phyloP scores from a whole-genome alignment of 2,329 filamentous ascomycete species.

The Alternaria rosae region DNA sequence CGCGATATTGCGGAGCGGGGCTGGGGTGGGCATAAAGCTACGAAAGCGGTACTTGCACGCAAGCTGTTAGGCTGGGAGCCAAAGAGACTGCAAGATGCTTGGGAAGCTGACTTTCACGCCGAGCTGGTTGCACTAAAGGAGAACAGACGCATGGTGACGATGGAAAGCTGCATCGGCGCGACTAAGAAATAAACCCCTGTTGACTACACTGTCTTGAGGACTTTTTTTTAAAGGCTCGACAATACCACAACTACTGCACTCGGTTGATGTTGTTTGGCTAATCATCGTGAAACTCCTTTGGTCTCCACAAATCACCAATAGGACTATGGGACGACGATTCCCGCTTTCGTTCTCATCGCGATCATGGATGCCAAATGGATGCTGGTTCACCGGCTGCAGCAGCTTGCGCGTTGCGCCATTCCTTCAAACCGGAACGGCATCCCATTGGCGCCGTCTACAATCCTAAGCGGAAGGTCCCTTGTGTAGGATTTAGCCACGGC shows the following conservation, averaged over 20 bases:
- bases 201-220: background rate
- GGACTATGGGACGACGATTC: background rate
- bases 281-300: background rate
- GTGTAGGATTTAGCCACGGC: background rate
- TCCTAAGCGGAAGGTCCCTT: background rate
- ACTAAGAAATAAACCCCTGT: background rate
- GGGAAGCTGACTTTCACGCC: constrained; percentile 22
- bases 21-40: constrained; percentile 23
- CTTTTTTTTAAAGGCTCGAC: too few species aligned
- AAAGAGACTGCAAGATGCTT: constrained; percentile 16
- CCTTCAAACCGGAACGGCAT: background rate
- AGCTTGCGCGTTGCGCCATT: background rate
- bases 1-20: constrained; percentile 20
- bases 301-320: background rate
- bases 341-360: background rate
- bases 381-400: too few species aligned
- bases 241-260: too few species aligned
- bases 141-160: constrained; percentile 11
- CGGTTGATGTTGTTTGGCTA: rapidly evolving
- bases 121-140: constrained; percentile 25
- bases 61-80: constrained; percentile 24
- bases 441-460: background rate
- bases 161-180: constrained; percentile 20
- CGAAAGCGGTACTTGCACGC: constrained; percentile 17
- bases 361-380: too few species aligned